phyloP scores from a whole-genome alignment of 768 basidiomycete species.

The Pulveroboletus sp. region DNA sequence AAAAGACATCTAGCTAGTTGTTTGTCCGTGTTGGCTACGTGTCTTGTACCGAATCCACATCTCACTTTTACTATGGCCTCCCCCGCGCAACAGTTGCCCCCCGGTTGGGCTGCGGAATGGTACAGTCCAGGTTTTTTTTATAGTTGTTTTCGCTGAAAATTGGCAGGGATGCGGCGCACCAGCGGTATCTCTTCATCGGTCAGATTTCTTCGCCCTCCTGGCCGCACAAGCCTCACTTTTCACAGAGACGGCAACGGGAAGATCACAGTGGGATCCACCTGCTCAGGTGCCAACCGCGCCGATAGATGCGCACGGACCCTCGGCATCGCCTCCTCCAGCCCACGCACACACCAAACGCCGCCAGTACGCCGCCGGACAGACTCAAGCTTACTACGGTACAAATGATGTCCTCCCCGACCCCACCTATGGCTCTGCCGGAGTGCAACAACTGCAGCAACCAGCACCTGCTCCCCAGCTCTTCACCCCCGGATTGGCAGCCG shows the following conservation, averaged over 20 bases:
- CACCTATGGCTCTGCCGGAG: slow-evolving; percentile 36
- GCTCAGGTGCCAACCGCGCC: slow-evolving; percentile 37
- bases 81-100: slow-evolving; percentile 70
- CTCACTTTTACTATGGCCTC: slow-evolving; percentile 37
- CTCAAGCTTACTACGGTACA: slow-evolving; percentile 78
- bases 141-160: slow-evolving; percentile 9
- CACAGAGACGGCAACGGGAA: slow-evolving; percentile 78
- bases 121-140: slow-evolving; percentile 31
- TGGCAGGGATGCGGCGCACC: slow-evolving; percentile 72
- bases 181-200: slow-evolving; percentile 91
- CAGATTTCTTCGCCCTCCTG: slow-evolving; percentile 31
- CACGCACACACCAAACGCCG: slow-evolving; percentile 65
- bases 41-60: slow-evolving; percentile 9
- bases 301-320: slow-evolving; percentile 38
- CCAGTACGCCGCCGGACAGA: slow-evolving; percentile 93
- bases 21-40: slow-evolving; percentile 29
- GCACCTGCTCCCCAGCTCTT: slow-evolving; percentile 57
- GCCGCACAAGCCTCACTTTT: slow-evolving; percentile 11
- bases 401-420: slow-evolving; percentile 46
- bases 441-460: slow-evolving; percentile 35
- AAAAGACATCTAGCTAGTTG: slow-evolving; percentile 25
- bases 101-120: slow-evolving; percentile 95
- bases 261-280: slow-evolving; percentile 89
- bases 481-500: slow-evolving; percentile 77
- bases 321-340: slow-evolving; percentile 43